Evolutionary conservation across 352 stramenopile species (phyloP).

Genomic region (Pythium grandisporangium): DNA sequence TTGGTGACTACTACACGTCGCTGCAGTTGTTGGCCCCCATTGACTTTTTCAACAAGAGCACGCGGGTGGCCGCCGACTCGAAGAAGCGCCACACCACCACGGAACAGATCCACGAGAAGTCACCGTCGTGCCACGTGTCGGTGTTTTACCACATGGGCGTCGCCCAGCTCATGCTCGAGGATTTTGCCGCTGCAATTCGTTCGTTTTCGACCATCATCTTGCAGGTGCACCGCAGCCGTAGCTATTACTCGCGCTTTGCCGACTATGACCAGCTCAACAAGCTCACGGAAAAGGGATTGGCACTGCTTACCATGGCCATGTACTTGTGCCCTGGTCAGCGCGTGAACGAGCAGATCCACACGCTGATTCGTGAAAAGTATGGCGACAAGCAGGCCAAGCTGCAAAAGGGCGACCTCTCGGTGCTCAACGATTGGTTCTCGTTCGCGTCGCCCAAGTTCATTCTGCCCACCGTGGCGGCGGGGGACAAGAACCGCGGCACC

Average conservation of each 20-base stretch:
- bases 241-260: slow-evolving; percentile 87
- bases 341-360: slow-evolving; percentile 80
- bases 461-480: slow-evolving; percentile 61
- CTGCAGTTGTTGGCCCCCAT: slow-evolving; percentile 89
- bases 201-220: slow-evolving; percentile 87
- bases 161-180: slow-evolving; percentile 95
- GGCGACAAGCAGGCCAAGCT: slow-evolving; percentile 85
- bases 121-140: slow-evolving; percentile 90
- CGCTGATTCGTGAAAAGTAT: slow-evolving; percentile 93
- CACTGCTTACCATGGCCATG: slow-evolving; percentile 86
- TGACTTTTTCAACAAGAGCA: slow-evolving; percentile 82
- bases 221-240: slow-evolving; percentile 83
- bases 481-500: slow-evolving; percentile 47
- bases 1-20: slow-evolving; percentile 95
- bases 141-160: slow-evolving; percentile 98
- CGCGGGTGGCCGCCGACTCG: slow-evolving; percentile 18
- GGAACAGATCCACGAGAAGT: slow-evolving; percentile 84
- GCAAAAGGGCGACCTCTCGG: slow-evolving; percentile 69
- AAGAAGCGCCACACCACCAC: slow-evolving; percentile 57
- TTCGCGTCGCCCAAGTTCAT: slow-evolving; percentile 96
- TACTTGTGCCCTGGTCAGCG: slow-evolving; percentile 84
- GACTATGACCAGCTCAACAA: slow-evolving; percentile 95
- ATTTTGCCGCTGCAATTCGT: slow-evolving; percentile 91
- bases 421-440: slow-evolving; percentile 87
- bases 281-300: slow-evolving; percentile 92